Evolutionary conservation across 257 asterid species (phyloP).

Genomic region (Rhazya stricta): DNA sequence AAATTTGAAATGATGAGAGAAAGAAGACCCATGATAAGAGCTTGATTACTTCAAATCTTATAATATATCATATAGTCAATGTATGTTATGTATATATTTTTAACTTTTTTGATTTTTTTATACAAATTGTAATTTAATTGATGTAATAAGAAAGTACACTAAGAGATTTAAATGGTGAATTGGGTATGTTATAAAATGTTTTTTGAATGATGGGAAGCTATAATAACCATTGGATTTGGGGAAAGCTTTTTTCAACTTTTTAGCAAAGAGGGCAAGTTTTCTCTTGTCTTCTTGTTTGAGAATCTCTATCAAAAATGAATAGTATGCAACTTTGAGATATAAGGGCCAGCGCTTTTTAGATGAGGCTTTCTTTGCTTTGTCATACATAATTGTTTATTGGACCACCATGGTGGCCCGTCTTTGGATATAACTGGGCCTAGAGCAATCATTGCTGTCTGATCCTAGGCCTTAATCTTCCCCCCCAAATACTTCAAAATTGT

Average conservation of each 20-base stretch:
- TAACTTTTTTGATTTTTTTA: no score
- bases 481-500: background rate
- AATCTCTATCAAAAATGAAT: background rate
- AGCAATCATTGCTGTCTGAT: constrained; percentile 7
- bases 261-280: background rate
- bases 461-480: background rate
- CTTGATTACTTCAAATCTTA: no score
- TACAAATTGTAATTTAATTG: no score
- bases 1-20: constrained; percentile 34
- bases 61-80: no score
- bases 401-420: constrained; percentile 14
- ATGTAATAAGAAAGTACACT: no score
- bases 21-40: no score
- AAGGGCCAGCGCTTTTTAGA: constrained; percentile 10
- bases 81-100: no score
- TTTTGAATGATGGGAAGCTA: constrained; percentile 20
- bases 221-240: constrained; percentile 17
- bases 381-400: background rate
- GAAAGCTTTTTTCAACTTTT: constrained; percentile 6
- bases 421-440: background rate
- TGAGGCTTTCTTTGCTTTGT: constrained; percentile 1
- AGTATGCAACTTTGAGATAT: background rate
- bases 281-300: background rate
- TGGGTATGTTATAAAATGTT: no score
- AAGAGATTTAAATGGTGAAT: no score